Conservation (phyloP, 345 rosid species). For the Aquilaria sinensis region DNA sequence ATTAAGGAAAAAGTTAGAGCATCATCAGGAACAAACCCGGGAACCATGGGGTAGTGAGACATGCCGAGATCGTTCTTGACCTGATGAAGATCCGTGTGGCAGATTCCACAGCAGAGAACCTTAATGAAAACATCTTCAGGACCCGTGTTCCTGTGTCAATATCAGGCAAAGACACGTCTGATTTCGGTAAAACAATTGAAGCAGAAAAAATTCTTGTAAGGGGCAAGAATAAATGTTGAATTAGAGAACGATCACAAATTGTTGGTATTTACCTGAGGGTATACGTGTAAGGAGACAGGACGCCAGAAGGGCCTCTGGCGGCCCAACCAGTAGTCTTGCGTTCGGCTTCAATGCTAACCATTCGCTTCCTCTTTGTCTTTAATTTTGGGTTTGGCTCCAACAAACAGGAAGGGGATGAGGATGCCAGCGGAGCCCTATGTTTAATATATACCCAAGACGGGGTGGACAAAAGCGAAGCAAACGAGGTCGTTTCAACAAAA, state of each 20-base stretch:
- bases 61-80: conserved; percentile 51
- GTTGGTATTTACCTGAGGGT: conserved; percentile 39
- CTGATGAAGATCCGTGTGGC: conserved; percentile 77
- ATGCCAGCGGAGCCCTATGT: too few relatives aligned
- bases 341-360: conserved; percentile 40
- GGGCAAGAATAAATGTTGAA: not conserved
- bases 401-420: too few relatives aligned
- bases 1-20: too few relatives aligned
- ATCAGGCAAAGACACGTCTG: not conserved
- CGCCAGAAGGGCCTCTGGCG: conserved; percentile 68
- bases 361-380: conserved; percentile 8
- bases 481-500: not conserved
- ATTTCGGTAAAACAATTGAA: not conserved
- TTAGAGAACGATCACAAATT: not conserved
- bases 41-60: conserved; percentile 74
- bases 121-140: conserved; percentile 57
- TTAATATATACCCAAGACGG: too few relatives aligned
- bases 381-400: not conserved
- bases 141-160: conserved; percentile 48
- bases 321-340: conserved; percentile 65
- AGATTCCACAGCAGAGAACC: conserved; percentile 62
- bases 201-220: not conserved
- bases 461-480: not conserved
- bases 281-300: conserved; percentile 59
- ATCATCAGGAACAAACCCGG: conserved; percentile 36